phyloP scores from a whole-genome alignment of 306 rosid species.

The Vicia villosa region DNA sequence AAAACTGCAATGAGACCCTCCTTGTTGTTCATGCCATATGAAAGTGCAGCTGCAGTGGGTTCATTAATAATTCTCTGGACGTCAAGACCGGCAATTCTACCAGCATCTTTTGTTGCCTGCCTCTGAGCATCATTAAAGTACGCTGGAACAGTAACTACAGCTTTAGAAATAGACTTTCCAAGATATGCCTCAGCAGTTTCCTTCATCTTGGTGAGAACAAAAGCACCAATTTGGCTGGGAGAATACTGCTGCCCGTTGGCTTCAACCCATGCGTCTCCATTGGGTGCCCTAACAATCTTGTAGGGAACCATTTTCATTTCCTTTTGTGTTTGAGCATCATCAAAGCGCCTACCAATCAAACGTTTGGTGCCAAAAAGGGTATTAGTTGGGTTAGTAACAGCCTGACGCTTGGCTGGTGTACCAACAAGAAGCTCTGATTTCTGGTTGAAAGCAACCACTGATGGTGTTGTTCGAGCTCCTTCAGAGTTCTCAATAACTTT shows the following conservation, averaged over 20 bases:
- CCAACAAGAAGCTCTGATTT: constrained; percentile 92
- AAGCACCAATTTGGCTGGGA: constrained; percentile 94
- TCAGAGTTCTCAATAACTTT: constrained; percentile 29
- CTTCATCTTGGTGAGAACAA: constrained; percentile 42
- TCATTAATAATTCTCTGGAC: constrained; percentile 93
- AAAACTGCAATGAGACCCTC: constrained; percentile 95
- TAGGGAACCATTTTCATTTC: constrained; percentile 98
- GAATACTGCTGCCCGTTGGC: constrained; percentile 89
- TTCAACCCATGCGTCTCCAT: constrained; percentile 98
- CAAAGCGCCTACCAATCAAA: constrained; percentile 87
- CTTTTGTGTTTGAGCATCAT: constrained; percentile 88
- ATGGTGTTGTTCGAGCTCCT: constrained; percentile 93
- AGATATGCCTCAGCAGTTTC: constrained; percentile 94
- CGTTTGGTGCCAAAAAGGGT: constrained; percentile 91
- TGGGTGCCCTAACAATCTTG: constrained; percentile 85
- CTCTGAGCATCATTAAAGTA: constrained; percentile 91
- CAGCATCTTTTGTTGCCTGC: constrained; percentile 97
- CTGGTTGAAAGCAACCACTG: constrained; percentile 92
- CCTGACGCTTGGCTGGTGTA: constrained; percentile 95
- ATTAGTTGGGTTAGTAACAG: constrained; percentile 87
- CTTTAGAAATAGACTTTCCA: constrained; percentile 77
- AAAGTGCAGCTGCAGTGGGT: constrained; percentile 97
- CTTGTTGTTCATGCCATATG: constrained; percentile 95
- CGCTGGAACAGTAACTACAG: constrained; percentile 92
- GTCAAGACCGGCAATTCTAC: constrained; percentile 91